phyloP scores from a whole-genome alignment of 73 alveolate species.

The Paramecium octaurelia region DNA sequence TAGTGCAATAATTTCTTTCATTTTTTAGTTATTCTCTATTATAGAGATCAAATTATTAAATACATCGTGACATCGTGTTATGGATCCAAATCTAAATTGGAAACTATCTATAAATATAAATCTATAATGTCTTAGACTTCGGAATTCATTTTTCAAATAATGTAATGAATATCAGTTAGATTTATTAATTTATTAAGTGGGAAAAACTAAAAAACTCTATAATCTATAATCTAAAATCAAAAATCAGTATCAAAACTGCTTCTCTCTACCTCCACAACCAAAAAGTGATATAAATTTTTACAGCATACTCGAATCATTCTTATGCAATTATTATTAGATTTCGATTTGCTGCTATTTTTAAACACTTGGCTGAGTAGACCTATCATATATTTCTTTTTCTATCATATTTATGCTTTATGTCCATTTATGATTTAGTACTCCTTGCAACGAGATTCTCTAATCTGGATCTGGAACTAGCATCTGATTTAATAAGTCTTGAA shows the following conservation, averaged over 20 bases:
- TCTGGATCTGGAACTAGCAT: constrained; percentile 5
- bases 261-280: neutral
- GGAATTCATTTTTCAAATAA: constrained; percentile 12
- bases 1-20: constrained; percentile 44
- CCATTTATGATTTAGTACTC: neutral
- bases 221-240: neutral
- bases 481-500: neutral
- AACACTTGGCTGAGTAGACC: neutral
- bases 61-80: neutral
- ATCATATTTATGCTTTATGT: neutral
- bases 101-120: neutral
- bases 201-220: neutral
- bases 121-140: constrained; percentile 4
- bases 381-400: neutral
- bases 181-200: neutral
- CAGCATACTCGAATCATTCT: neutral
- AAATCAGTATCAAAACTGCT: neutral
- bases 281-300: neutral
- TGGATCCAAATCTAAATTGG: neutral
- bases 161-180: constrained; percentile 21
- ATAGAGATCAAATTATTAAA: neutral
- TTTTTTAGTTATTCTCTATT: neutral
- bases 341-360: neutral
- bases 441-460: neutral
- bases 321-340: neutral